A percentile compares a stretch with the other conserved stretches of the same genome.
Evolutionary conservation across 192 early-diverging fungal species (phyloP).

Genomic region (Coemansia sp.): DNA sequence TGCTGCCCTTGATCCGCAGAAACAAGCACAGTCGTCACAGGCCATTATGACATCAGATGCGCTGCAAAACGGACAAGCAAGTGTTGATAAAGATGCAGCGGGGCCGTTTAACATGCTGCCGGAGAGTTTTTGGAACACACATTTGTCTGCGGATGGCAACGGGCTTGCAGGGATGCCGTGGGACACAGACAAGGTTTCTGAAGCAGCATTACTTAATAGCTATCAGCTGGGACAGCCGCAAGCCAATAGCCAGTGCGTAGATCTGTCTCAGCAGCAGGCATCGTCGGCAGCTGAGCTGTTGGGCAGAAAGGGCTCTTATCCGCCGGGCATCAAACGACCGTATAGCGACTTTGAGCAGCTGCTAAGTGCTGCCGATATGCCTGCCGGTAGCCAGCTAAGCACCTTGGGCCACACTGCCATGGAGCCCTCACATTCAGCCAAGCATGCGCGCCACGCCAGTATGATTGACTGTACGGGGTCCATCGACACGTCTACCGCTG

Average conservation of each 20-base stretch:
- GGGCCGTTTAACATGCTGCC: conserved; percentile 3
- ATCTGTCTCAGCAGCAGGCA: conserved; percentile 3
- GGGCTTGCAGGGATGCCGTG: conserved; percentile 6
- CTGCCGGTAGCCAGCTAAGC: not conserved
- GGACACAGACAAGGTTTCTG: conserved; percentile 14
- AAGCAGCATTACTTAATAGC: conserved; percentile 13
- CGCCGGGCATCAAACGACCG: conserved; percentile 37
- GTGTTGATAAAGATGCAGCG: not conserved
- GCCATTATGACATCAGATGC: not conserved
- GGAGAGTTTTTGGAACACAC: conserved; percentile 8
- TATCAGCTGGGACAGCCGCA: conserved; percentile 32
- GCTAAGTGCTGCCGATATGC: conserved; percentile 43
- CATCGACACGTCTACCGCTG: conserved; percentile 17
- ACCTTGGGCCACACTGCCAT: not conserved
- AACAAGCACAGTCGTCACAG: conserved; percentile 10
- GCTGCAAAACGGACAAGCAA: not conserved
- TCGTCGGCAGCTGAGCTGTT: not conserved
- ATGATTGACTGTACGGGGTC: conserved; percentile 6
- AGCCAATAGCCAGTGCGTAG: not conserved
- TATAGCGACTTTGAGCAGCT: conserved; percentile 45
- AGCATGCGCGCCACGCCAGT: conserved; percentile 38
- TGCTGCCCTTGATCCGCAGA: conserved; percentile 42
- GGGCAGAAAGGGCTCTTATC: conserved; percentile 27
- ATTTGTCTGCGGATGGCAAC: not conserved
- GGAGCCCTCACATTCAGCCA: conserved; percentile 7